Percentiles rank a stretch among this genome's conserved stretches.
Conservation (phyloP, 2,329 filamentous ascomycete species). For the Claviceps spartinae region DNA sequence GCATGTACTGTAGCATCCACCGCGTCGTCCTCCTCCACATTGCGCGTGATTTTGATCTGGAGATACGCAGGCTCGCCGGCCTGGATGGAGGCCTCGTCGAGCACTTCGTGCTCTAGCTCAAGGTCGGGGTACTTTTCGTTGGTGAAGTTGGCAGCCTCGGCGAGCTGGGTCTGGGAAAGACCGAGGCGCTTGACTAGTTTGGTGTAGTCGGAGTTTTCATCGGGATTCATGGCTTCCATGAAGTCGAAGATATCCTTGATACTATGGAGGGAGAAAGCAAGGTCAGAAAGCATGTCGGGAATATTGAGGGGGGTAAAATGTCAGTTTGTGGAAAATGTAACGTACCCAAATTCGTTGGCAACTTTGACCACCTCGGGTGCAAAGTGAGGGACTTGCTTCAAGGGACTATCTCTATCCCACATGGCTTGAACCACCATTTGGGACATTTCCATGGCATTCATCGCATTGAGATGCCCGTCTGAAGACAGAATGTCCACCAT, state of each 20-base stretch:
- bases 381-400: constrained; percentile 97
- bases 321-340: background rate
- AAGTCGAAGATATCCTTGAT: constrained; percentile 95
- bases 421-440: constrained; percentile 98
- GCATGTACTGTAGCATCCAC: constrained; percentile 79
- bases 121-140: constrained; percentile 95
- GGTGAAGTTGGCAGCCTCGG: constrained; percentile 84
- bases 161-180: constrained; percentile 68
- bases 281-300: constrained; percentile 16
- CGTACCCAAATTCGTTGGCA: constrained; percentile 64
- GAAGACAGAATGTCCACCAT: constrained; percentile 92
- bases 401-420: constrained; percentile 94
- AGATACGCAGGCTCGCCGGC: constrained; percentile 73
- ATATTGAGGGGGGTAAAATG: background rate
- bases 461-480: constrained; percentile 90
- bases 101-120: constrained; percentile 75
- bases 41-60: constrained; percentile 72
- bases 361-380: constrained; percentile 69
- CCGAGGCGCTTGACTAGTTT: constrained; percentile 65
- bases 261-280: constrained; percentile 24
- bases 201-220: constrained; percentile 74
- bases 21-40: constrained; percentile 55
- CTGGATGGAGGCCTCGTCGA: constrained; percentile 66
- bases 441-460: constrained; percentile 97
- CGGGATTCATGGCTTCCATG: constrained; percentile 97